Evolutionary conservation across 1,284 basidiomycete genomes (phyloP), one percentile per base, ranked within the genome.

Genomic region (Cryptococcus sp.): DNA sequence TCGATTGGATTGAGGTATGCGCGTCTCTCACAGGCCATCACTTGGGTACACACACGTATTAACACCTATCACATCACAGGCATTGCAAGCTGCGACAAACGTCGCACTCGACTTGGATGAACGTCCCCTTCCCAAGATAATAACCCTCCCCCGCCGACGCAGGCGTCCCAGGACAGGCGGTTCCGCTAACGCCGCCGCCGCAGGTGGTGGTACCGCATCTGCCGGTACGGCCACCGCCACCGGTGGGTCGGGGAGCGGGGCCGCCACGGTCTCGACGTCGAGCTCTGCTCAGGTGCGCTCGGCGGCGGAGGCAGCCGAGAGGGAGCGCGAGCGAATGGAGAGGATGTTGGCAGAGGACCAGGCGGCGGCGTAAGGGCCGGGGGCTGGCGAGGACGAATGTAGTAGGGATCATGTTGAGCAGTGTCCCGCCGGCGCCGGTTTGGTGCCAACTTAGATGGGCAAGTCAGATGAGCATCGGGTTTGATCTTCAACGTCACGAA

Each of bases 1-100:
- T 98, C 45, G 86, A 90, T 64, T 95, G 94, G 91, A 95, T 98
- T 66, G 95, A 98, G 86, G 93, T 89, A 65, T 51, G 80, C 72
- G 36, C 72, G 36, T 45, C 15, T 13, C 28, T 33, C 33, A n/a
- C 47, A n/a, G 18, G 16, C 39, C 28, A 36, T 16, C 47, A 45
- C n/a, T n/a, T n/a, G n/a, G n/a, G 21, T 8, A 23, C 8, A 44
- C 39, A 20, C 9, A 11, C 42, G 33, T 13, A 24, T 56, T 56
- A 52, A 50, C 66, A 5, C 55, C 42, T 33, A 62, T 3, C 28
- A 50, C 16, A 42, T 48, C n/a, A 18, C 64, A 89, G 87, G 87
- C 86, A 13, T 81, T 98, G 55, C 94, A 98, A 79, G 88, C 93
- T 40, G 89, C 91, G 1, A 87, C 90, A n/a, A 96, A 96, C 74